A percentile compares a stretch with the other conserved stretches of the same genome.
Conservation (phyloP, 805 yeast genomes). For the Candida vartiovaarae region DNA sequence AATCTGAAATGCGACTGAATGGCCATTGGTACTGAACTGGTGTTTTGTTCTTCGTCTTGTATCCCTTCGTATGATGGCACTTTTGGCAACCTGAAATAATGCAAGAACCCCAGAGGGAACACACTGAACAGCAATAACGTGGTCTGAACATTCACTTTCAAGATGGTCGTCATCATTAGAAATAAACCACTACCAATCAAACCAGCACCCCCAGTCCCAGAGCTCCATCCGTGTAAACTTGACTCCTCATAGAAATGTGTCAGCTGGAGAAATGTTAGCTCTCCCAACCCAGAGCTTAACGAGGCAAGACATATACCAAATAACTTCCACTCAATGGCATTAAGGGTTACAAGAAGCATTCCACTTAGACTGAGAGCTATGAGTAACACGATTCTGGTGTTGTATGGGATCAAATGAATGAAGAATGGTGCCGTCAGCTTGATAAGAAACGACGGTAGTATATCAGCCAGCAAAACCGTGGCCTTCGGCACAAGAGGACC, state of each 20-base stretch:
- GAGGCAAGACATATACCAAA: slow-evolving; percentile 78
- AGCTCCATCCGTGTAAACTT: slow-evolving; percentile 81
- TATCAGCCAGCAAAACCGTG: slow-evolving; percentile 76
- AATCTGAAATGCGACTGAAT: neutral
- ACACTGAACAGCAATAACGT: slow-evolving; percentile 53
- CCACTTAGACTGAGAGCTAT: slow-evolving; percentile 61
- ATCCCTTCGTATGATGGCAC: slow-evolving; percentile 2
- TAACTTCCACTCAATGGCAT: slow-evolving; percentile 35
- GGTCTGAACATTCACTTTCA: slow-evolving; percentile 45
- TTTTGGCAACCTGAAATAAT: slow-evolving; percentile 25
- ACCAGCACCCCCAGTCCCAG: slow-evolving; percentile 97
- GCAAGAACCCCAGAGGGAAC: slow-evolving; percentile 46
- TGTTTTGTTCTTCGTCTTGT: neutral
- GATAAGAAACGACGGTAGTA: slow-evolving; percentile 69
- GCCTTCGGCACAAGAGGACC: slow-evolving; percentile 83
- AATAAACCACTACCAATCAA: slow-evolving; percentile 71
- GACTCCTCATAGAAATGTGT: slow-evolving; percentile 63
- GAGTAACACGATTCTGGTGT: slow-evolving; percentile 42
- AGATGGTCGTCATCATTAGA: slow-evolving; percentile 63
- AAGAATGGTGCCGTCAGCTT: slow-evolving; percentile 76
- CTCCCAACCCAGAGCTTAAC: slow-evolving; percentile 83
- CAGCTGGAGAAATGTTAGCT: slow-evolving; percentile 77
- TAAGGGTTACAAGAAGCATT: slow-evolving; percentile 53
- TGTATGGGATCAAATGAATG: slow-evolving; percentile 58
- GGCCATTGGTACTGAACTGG: neutral